phyloP scores from a whole-genome alignment of 108 stramenopile species.

The Cylindrotheca fusiformis region DNA sequence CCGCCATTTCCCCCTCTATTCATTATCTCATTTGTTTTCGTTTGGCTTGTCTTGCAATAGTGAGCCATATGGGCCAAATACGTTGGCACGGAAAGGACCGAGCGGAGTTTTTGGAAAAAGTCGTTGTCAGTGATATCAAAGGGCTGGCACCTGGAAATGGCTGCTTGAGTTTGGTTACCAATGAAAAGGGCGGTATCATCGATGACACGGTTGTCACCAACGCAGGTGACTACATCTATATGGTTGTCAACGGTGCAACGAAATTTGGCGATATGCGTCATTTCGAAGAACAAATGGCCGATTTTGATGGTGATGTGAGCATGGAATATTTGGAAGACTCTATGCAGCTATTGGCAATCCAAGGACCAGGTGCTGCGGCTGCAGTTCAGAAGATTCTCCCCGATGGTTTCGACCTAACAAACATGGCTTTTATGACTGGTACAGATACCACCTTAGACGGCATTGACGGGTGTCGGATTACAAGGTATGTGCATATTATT shows the following conservation, averaged over 20 bases:
- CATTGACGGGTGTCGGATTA: slow-evolving; percentile 90
- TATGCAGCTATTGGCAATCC: slow-evolving; percentile 92
- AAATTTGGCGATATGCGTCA: slow-evolving; percentile 96
- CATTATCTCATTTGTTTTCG: no score
- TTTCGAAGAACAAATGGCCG: slow-evolving; percentile 72
- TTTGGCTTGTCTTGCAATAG: neutral
- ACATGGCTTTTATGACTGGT: slow-evolving; percentile 97
- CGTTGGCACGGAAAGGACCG: slow-evolving; percentile 95
- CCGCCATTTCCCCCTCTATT: no score
- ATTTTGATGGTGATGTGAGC: slow-evolving; percentile 77
- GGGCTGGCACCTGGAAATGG: slow-evolving; percentile 70
- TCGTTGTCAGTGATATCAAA: slow-evolving; percentile 92
- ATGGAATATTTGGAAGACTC: slow-evolving; percentile 92
- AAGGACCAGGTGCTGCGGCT: slow-evolving; percentile 92
- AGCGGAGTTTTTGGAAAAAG: slow-evolving; percentile 80
- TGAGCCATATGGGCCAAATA: slow-evolving; percentile 99
- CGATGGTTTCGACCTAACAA: slow-evolving; percentile 68
- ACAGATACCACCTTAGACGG: slow-evolving; percentile 83
- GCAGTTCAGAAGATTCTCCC: slow-evolving; percentile 82
- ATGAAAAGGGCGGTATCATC: slow-evolving; percentile 92
- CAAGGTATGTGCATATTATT: slow-evolving; percentile 49
- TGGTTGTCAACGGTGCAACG: slow-evolving; percentile 99
- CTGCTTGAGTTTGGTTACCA: slow-evolving; percentile 88
- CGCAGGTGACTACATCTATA: slow-evolving; percentile 80
- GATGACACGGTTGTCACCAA: slow-evolving; percentile 98